Evolutionary conservation across 202 grass and related monocot genomes (phyloP), one percentile per base, ranked within the genome.

Genomic region (Panicum virgatum): DNA sequence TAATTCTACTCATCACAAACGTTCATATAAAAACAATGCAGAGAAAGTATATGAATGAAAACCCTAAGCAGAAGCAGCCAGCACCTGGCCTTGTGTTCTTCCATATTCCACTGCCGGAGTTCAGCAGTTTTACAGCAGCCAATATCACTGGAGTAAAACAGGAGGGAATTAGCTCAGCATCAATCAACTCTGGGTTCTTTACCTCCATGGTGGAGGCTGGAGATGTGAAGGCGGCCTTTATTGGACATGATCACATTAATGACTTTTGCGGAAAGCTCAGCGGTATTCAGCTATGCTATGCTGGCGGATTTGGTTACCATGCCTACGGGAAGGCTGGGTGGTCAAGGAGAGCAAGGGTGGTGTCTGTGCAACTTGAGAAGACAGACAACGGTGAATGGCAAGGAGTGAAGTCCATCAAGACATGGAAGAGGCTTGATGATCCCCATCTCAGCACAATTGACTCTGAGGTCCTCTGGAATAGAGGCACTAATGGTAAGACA

Each of bases 381-480:
- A 87, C 90, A 1, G 87, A 38, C 13, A 65, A 32, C 4, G 92
- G 92, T 7, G 72, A 88, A 65, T 98, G 96, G 96, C 52, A 23
- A 83, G 92, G 86, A 18, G 96, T 98, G 14, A 95, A 98, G 69
- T 98, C 90, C 27, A 98, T 98, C 69, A 98, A 91, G 89, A 93
- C 96, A 63, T 98, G 96, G 96, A 98, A 98, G 78, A 91, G 92
- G 52, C 90, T 98, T 68, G 96, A 98, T 66, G 92, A 98, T 85
- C 32, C 80, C 46, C 75, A 80, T 63, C 92, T 98, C 46, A 93
- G 88, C 56, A 95, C 82, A 34, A 93, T 90, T 69, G 96, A 98
- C 43, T 88, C 90, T 13, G 75, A 95, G 75, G 85, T 98, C 65
- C 89, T 98, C 29, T 98, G 96, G 96, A 98, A 86, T 64, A 91